Base-by-base conservation (phyloP, 208 protist genomes). In the Trypanosoma boissoni region DNA sequence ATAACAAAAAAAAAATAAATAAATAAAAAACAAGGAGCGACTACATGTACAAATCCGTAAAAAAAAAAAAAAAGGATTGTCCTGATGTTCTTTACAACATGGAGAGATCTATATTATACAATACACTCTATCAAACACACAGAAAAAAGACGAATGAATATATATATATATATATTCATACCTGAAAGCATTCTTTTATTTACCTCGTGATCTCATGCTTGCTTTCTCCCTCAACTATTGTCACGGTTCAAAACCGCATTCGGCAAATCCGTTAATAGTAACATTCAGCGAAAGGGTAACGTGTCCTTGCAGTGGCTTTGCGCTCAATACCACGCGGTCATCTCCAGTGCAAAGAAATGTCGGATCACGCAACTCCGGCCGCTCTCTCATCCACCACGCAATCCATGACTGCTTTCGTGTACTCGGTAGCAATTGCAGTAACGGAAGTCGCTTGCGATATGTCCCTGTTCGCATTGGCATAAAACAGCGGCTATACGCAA, bases 401-500 rank as follows among this genome's bases (percentile, higher is more conserved):
- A 83, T 78, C 37, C 80, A 77, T n/a, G 76, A 56, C 44, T 86
- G 76, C 63, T 83, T 86, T 14, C 62, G 54, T 20, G 88, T 94
- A 7, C 74, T 58, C 37, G 82, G 76, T 55, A 78, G 71, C 56
- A 89, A 64, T 67, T 91, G 88, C 75, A 94, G 83, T 55, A 94
- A 71, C 20, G 64, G 64, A 8, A 94, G 58, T 2, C 82, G 50
- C 28, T 64, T 70, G 5, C 67, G 72, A 64, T 87, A 73, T 28
- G 74, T 78, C 16, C 88, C 84, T 43, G 71, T 82, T 8, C 68
- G 72, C 71, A 86, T 82, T 1, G 84, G 88, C 29, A 94, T 71
- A 59, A 84, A 83, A 74, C 88, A 94, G 7, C 84, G 78, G 8
- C 81, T 83, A 50, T 94, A 94, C 50, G 74, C 83, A 21, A 91